These are phyloP conservation scores for Trametes elegans DNA, from an alignment of 768 basidiomycete genomes.

Conservation along the genomic window DNA sequence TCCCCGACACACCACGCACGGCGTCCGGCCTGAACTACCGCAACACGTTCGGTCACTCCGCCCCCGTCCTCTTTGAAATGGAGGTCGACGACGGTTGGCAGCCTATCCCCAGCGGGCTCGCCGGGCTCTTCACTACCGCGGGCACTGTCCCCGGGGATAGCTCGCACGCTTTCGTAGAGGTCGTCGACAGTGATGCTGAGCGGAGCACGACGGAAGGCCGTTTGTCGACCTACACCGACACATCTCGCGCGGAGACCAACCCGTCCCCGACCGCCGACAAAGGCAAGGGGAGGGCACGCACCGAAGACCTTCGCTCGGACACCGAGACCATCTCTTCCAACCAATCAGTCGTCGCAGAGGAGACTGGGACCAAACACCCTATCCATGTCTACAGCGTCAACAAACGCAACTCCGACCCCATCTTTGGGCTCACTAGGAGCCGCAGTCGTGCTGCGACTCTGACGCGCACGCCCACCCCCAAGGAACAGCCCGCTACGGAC, in stretches of 20 bases:
- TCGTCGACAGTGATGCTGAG: conserved; percentile 43
- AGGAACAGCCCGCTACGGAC: conserved; percentile 2
- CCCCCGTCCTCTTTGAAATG: conserved; percentile 44
- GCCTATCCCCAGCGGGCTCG: conserved; percentile 39
- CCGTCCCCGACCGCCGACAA: conserved; percentile 34
- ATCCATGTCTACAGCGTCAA: conserved; percentile 53
- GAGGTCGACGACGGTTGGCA: conserved; percentile 63
- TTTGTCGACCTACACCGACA: conserved; percentile 24
- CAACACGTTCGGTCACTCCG: conserved; percentile 58
- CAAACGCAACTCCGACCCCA: conserved; percentile 13
- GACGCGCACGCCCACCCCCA: conserved; percentile 9
- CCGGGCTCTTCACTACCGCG: conserved; percentile 37
- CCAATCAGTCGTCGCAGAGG: conserved; percentile 38
- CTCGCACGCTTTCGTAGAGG: conserved; percentile 67
- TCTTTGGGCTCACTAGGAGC: conserved; percentile 12
- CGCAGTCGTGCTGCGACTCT: conserved; percentile 7
- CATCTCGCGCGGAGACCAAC: conserved; percentile 12
- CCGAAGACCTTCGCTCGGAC: conserved; percentile 29
- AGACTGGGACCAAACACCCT: conserved; percentile 53
- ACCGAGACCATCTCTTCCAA: conserved; percentile 38
- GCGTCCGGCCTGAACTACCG: conserved; percentile 35
- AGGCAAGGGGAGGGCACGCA: conserved; percentile 46
- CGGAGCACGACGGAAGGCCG: conserved; percentile 19
- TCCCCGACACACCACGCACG: conserved; percentile 31
- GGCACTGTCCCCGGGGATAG: conserved; percentile 31